Percentiles rank a stretch among this genome's conserved stretches.
Conservation (phyloP, 768 basidiomycete genomes). For the Psilocybe sp. region DNA sequence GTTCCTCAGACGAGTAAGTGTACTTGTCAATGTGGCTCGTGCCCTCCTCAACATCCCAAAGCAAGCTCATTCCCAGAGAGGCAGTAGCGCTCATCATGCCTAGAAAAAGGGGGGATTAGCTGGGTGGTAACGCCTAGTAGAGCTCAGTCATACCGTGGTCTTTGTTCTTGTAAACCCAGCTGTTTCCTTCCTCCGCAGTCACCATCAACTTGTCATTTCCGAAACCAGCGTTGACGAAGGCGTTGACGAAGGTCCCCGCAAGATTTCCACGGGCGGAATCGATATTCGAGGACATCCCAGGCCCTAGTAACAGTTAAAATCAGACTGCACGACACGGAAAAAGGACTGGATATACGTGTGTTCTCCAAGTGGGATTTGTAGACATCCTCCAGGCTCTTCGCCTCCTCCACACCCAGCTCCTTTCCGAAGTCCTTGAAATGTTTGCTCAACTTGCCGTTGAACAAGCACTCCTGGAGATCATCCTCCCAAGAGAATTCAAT, state of each 20-base stretch:
- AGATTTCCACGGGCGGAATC: constrained; percentile 94
- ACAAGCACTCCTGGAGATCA: constrained; percentile 81
- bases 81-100: constrained; percentile 97
- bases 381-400: constrained; percentile 93
- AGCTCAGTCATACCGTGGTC: constrained; percentile 69
- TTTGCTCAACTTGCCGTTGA: constrained; percentile 78
- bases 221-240: constrained; percentile 97
- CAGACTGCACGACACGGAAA: not conserved
- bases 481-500: constrained; percentile 54
- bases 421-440: constrained; percentile 92
- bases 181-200: constrained; percentile 91
- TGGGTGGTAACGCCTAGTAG: not conserved
- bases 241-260: constrained; percentile 97
- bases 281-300: constrained; percentile 68
- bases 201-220: constrained; percentile 99
- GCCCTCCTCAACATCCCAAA: constrained; percentile 97
- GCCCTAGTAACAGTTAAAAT: constrained; percentile 37
- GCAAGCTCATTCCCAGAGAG: constrained; percentile 84
- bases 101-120: constrained; percentile 24
- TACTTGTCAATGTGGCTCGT: constrained; percentile 96
- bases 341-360: constrained; percentile 49
- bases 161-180: constrained; percentile 99
- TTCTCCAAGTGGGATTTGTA: constrained; percentile 97
- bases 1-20: constrained; percentile 92
- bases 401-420: constrained; percentile 85